phyloP scores from a whole-genome alignment of 768 basidiomycete genomes.

The Tulasnella sp. region DNA sequence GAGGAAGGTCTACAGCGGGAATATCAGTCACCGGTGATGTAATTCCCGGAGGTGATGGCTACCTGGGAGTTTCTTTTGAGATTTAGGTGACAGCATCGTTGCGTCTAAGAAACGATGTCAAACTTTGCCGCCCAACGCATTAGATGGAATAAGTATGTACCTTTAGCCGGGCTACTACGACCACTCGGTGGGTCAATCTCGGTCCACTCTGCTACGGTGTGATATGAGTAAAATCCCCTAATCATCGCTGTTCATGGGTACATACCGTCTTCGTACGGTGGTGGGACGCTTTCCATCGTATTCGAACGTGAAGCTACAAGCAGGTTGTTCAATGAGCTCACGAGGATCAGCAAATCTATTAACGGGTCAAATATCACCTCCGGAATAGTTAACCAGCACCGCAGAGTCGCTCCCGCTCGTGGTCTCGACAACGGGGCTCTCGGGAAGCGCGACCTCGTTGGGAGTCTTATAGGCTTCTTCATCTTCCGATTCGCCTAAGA shows the following conservation, averaged over 20 bases:
- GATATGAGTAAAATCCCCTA: not conserved
- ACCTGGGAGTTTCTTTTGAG: not conserved
- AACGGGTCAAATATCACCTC: not conserved
- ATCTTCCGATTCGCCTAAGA: not conserved
- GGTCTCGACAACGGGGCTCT: not conserved
- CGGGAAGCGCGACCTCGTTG: not conserved
- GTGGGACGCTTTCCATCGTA: not conserved
- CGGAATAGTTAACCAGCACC: not conserved
- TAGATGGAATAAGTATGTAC: not conserved
- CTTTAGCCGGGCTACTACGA: not conserved
- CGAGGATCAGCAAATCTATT: not conserved
- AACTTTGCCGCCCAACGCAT: not conserved
- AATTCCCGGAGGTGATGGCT: too few species aligned
- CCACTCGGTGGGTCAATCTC: not conserved
- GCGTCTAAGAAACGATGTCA: not conserved
- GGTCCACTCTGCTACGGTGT: not conserved
- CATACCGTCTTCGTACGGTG: not conserved
- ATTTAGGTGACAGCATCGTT: not conserved
- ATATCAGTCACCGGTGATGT: too few species aligned
- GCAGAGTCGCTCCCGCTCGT: not conserved
- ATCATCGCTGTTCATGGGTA: not conserved
- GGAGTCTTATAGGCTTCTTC: not conserved
- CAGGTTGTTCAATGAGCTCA: not conserved
- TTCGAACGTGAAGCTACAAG: not conserved
- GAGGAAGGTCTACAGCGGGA: not conserved